Evolutionary conservation across 768 basidiomycete genomes (phyloP).

Genomic region (Suillus tomentosus): DNA sequence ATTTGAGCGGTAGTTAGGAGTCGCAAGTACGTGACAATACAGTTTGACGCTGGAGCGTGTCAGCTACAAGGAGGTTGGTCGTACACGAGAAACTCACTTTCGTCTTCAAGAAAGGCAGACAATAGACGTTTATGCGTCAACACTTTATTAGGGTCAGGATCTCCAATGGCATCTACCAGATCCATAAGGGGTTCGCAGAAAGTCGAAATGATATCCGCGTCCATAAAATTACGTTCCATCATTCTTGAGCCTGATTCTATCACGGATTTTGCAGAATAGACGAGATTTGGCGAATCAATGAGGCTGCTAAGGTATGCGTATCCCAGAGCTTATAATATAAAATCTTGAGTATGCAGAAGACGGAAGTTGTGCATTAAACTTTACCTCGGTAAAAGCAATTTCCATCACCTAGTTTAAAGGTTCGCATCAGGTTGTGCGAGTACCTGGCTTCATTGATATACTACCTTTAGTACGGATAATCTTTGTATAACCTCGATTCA

Average conservation of each 20-base stretch:
- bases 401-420: slow-evolving; percentile 64
- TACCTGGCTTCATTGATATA: slow-evolving; percentile 22
- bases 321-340: slow-evolving; percentile 55
- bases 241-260: slow-evolving; percentile 46
- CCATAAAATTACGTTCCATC: slow-evolving; percentile 62
- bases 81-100: slow-evolving; percentile 39
- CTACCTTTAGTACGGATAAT: slow-evolving; percentile 74
- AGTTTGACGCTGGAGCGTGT: slow-evolving; percentile 55
- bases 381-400: slow-evolving; percentile 93
- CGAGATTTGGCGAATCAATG: slow-evolving; percentile 46
- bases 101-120: slow-evolving; percentile 53
- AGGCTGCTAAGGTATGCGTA: slow-evolving; percentile 82
- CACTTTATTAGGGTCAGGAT: slow-evolving; percentile 35
- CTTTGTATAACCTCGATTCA: slow-evolving; percentile 57
- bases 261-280: slow-evolving; percentile 49
- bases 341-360: slow-evolving; percentile 17
- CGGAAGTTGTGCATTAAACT: slow-evolving; percentile 16
- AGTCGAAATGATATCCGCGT: slow-evolving; percentile 70
- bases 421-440: slow-evolving; percentile 6
- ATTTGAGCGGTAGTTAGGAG: slow-evolving; percentile 85
- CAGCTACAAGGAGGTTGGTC: slow-evolving; percentile 5
- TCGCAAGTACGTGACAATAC: slow-evolving; percentile 79
- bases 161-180: slow-evolving; percentile 49
- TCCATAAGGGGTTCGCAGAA: slow-evolving; percentile 66
- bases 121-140: slow-evolving; percentile 45